Percentiles rank a stretch among this genome's conserved stretches.
Conservation (phyloP, 352 stramenopile species). For the Phytophthora nicotianae region DNA sequence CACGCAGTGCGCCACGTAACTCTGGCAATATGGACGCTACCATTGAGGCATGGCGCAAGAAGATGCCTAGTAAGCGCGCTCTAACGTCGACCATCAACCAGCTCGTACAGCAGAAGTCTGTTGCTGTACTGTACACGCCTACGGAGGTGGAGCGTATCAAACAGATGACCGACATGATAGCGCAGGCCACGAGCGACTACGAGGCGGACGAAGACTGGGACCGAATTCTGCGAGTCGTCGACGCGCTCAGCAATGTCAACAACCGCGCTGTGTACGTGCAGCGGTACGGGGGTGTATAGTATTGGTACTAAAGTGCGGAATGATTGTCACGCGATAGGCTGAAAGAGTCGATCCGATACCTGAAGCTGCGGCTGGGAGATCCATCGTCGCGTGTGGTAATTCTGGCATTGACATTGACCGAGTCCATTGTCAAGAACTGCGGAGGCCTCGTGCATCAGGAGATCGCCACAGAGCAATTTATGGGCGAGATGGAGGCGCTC, state of each 20-base stretch:
- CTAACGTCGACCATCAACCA: conserved; percentile 66
- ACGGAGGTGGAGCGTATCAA: conserved; percentile 79
- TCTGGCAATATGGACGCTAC: conserved; percentile 59
- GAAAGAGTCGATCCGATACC: conserved; percentile 75
- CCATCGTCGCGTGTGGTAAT: conserved; percentile 69
- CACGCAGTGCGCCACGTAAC: conserved; percentile 17
- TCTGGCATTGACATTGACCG: conserved; percentile 64
- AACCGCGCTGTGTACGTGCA: conserved; percentile 58
- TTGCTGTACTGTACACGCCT: conserved; percentile 75
- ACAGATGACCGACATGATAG: conserved; percentile 71
- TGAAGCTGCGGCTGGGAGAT: conserved; percentile 72
- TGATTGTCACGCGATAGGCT: conserved; percentile 26
- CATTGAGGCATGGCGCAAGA: conserved; percentile 65
- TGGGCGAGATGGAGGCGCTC: conserved; percentile 74
- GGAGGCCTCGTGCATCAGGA: conserved; percentile 69
- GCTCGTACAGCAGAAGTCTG: conserved; percentile 83
- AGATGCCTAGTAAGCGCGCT: conserved; percentile 77
- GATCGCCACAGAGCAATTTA: conserved; percentile 72
- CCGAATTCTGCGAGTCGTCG: conserved; percentile 77
- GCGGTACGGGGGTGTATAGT: neutral
- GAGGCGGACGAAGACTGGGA: conserved; percentile 76
- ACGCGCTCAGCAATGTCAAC: conserved; percentile 69
- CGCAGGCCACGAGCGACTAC: conserved; percentile 72
- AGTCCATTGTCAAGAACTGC: conserved; percentile 83
- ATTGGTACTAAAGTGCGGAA: neutral